Evolutionary conservation across 495 filamentous ascomycete species (phyloP).

Genomic region (Apiosordaria backusii): DNA sequence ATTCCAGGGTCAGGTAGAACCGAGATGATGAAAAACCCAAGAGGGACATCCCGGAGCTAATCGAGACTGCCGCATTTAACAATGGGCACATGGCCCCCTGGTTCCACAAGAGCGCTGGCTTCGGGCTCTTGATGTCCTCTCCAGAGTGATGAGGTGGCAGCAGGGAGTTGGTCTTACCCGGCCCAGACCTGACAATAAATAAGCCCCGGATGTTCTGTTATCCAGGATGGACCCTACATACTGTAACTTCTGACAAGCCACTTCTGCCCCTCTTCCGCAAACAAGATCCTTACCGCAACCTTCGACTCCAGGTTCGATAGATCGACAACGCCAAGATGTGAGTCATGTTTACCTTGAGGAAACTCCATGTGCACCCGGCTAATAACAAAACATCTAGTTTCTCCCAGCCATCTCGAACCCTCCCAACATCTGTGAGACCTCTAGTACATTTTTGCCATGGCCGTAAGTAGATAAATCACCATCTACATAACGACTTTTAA

Average conservation of each 20-base stretch:
- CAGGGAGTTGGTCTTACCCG: neutral
- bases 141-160: neutral
- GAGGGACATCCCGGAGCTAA: conserved; percentile 19
- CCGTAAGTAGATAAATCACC: neutral
- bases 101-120: conserved; percentile 19
- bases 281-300: neutral
- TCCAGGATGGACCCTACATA: neutral
- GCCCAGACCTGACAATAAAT: neutral
- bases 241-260: neutral
- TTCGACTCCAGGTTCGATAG: neutral
- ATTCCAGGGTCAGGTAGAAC: neutral
- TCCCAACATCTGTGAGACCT: neutral
- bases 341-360: neutral
- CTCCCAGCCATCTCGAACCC: neutral
- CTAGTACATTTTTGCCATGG: neutral
- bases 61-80: conserved; percentile 1
- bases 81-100: conserved; percentile 15
- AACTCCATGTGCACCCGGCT: neutral
- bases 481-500: neutral
- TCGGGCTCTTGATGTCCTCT: conserved; percentile 9
- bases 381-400: neutral
- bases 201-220: neutral
- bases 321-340: neutral
- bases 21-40: conserved; percentile 9
- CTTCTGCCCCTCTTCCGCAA: neutral